Percentiles rank a stretch among this genome's conserved stretches.
Conservation (phyloP, 2,329 filamentous ascomycete species). For the Rasamsonia emersonii region DNA sequence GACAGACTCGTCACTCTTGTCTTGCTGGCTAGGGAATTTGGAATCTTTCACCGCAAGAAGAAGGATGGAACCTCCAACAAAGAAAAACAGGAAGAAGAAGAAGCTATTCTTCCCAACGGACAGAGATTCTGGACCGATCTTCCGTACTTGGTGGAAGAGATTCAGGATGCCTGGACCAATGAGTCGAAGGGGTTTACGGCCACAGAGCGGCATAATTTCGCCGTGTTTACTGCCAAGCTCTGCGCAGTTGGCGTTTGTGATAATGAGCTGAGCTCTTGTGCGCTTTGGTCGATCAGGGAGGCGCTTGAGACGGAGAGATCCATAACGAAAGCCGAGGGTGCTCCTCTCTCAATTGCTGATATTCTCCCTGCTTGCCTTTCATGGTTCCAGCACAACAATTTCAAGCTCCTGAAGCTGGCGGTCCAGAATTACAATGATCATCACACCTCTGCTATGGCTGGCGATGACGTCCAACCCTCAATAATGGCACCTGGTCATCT, state of each 20-base stretch:
- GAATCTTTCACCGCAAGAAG: neutral
- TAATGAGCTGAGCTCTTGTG: slow-evolving; percentile 1
- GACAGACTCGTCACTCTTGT: slow-evolving; percentile 6
- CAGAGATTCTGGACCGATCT: slow-evolving; percentile 2
- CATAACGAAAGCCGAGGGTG: neutral
- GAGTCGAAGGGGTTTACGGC: slow-evolving; percentile 1
- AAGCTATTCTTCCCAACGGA: slow-evolving; percentile 1
- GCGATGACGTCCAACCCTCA: neutral
- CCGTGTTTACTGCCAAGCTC: slow-evolving; percentile 4
- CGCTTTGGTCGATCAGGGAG: slow-evolving; percentile 1
- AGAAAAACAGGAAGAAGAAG: slow-evolving; percentile 1
- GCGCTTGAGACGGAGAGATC: slow-evolving; percentile 1
- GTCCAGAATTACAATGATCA: slow-evolving; percentile 3
- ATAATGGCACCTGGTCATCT: neutral
- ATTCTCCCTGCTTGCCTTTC: slow-evolving; percentile 1
- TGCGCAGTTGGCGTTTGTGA: slow-evolving; percentile 1
- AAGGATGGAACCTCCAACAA: neutral
- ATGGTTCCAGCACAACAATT: neutral
- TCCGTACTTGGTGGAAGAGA: slow-evolving; percentile 2
- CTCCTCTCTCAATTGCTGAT: neutral
- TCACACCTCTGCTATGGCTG: neutral
- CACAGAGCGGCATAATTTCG: slow-evolving; percentile 1
- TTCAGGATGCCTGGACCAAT: slow-evolving; percentile 1
- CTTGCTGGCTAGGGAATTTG: slow-evolving; percentile 3
- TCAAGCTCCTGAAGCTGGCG: slow-evolving; percentile 1